Evolutionary conservation across 208 protist species (phyloP).

Genomic region (Trypanosoma cruzi): DNA sequence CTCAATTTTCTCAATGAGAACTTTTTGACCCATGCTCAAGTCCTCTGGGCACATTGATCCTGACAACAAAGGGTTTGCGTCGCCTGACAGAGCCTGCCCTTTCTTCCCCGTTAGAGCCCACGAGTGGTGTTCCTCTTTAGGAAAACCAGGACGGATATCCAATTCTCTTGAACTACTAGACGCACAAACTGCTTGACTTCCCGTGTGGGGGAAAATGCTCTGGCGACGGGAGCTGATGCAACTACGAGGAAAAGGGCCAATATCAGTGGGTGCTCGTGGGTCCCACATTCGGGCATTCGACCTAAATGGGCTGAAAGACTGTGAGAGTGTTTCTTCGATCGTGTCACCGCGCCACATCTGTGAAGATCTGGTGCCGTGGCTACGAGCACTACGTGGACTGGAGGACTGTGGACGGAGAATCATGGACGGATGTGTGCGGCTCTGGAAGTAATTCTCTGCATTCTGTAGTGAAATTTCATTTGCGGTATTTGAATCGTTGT

Average conservation of each 20-base stretch:
- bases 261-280: background rate
- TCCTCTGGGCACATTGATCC: background rate
- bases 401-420: background rate
- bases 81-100: background rate
- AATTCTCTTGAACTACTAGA: background rate
- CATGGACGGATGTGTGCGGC: background rate
- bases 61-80: background rate
- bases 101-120: background rate
- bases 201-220: background rate
- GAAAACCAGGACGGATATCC: background rate
- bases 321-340: conserved; percentile 5
- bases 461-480: background rate
- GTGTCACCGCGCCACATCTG: conserved; percentile 21
- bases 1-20: conserved; percentile 1
- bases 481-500: background rate
- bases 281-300: background rate
- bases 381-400: background rate
- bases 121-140: background rate
- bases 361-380: background rate
- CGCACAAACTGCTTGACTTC: background rate
- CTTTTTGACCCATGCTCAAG: background rate
- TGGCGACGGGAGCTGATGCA: conserved; percentile 7
- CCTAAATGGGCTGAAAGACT: background rate
- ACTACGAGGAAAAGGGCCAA: background rate
- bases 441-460: conserved; percentile 1